These are phyloP conservation scores for Nasturtium officinale DNA, from an alignment of 345 rosid genomes.

Conservation along the genomic window DNA sequence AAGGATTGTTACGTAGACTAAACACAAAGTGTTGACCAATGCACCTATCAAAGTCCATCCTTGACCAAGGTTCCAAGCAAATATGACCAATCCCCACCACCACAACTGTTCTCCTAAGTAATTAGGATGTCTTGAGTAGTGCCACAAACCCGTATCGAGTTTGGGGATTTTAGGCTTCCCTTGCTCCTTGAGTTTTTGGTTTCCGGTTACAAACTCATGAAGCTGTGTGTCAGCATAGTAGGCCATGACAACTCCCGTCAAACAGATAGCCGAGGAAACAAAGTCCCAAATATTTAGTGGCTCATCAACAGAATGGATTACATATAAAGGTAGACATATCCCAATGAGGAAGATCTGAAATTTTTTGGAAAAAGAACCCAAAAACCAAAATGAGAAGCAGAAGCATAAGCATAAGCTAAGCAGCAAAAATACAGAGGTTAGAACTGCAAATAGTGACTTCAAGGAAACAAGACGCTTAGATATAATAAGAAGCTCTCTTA, in stretches of 20 bases:
- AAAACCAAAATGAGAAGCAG: slow-evolving; percentile 9
- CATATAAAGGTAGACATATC: slow-evolving; percentile 69
- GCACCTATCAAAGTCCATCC: slow-evolving; percentile 76
- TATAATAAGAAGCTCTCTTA: slow-evolving; percentile 27
- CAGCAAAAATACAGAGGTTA: background rate
- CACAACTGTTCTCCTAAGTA: slow-evolving; percentile 92
- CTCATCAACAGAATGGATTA: slow-evolving; percentile 64
- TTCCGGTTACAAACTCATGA: slow-evolving; percentile 67
- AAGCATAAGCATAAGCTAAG: slow-evolving; percentile 18
- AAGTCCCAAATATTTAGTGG: slow-evolving; percentile 70
- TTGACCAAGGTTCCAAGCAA: slow-evolving; percentile 86
- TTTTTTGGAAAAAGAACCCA: background rate
- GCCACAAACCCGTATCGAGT: slow-evolving; percentile 86
- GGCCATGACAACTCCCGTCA: slow-evolving; percentile 66
- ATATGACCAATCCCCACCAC: slow-evolving; percentile 96
- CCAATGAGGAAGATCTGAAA: slow-evolving; percentile 84
- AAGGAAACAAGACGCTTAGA: background rate
- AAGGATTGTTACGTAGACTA: slow-evolving; percentile 77
- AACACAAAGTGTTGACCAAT: slow-evolving; percentile 68
- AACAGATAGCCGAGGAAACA: slow-evolving; percentile 58
- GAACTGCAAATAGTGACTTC: background rate
- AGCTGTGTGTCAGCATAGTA: slow-evolving; percentile 87
- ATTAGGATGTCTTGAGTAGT: slow-evolving; percentile 88
- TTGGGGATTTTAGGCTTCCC: slow-evolving; percentile 68
- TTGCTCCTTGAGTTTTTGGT: slow-evolving; percentile 66